A percentile compares a stretch with the other conserved stretches of the same genome.
These are phyloP conservation scores for Chrysoporthe austroafricana DNA, from an alignment of 2,329 filamentous ascomycete species.

Conservation along the genomic window DNA sequence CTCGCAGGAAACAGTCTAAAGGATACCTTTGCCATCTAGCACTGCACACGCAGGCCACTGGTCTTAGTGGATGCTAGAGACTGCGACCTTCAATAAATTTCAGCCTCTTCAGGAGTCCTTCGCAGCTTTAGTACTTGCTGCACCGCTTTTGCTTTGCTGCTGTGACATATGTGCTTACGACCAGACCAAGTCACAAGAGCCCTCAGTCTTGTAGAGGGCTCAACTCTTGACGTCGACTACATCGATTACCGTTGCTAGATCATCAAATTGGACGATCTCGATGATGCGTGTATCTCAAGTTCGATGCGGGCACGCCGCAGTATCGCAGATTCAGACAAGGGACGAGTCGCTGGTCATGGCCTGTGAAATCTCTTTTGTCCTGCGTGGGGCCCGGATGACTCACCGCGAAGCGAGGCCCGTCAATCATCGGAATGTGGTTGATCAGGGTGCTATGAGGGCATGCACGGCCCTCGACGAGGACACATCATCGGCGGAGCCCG, in stretches of 20 bases:
- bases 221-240: neutral
- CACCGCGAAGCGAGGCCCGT: neutral
- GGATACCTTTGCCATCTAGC: conserved; percentile 13
- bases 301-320: neutral
- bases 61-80: neutral
- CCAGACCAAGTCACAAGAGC: neutral
- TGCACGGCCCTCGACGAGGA: neutral
- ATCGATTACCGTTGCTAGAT: neutral
- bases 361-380: too few species aligned
- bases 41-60: conserved; percentile 13
- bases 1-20: neutral
- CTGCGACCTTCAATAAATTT: conserved; percentile 20
- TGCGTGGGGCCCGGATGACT: too few species aligned
- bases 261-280: too few species aligned
- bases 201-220: too few species aligned
- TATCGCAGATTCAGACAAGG: too few species aligned
- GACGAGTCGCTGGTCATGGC: too few species aligned
- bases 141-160: neutral
- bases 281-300: neutral
- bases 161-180: neutral
- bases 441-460: neutral
- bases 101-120: conserved; percentile 15
- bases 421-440: neutral
- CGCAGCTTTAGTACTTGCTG: neutral
- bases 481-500: neutral